Conservation (phyloP, 495 filamentous ascomycete species). For the Cercophora newfieldiana region DNA sequence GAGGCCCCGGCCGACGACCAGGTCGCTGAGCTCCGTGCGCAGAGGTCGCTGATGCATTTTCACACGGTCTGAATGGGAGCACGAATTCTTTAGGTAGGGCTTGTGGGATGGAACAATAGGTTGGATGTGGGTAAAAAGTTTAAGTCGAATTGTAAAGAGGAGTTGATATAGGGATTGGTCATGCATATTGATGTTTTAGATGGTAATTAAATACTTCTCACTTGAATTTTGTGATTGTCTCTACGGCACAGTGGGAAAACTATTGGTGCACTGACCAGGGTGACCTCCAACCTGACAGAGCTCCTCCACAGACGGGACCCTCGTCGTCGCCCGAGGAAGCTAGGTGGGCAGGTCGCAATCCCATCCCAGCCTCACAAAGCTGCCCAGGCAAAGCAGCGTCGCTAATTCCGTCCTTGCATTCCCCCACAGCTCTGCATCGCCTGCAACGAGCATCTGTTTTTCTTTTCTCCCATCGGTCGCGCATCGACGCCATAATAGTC, state of each 20-base stretch:
- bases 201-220: neutral
- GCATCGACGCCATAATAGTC: neutral
- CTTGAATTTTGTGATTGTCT: neutral
- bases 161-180: no score
- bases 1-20: neutral
- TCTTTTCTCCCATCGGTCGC: neutral
- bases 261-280: neutral
- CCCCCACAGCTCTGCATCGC: neutral
- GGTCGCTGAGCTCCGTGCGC: neutral
- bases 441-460: conserved; percentile 4
- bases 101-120: no score
- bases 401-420: neutral
- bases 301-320: neutral
- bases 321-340: conserved; percentile 7
- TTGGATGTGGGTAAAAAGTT: no score
- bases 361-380: conserved; percentile 16
- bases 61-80: neutral
- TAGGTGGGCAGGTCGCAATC: conserved; percentile 7
- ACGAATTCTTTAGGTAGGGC: neutral
- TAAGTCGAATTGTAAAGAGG: no score
- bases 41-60: neutral
- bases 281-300: neutral
- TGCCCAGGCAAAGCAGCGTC: conserved; percentile 10
- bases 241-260: neutral
- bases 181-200: neutral